Evolutionary conservation across 495 filamentous ascomycete genomes (phyloP).

Genomic region (Evernia prunastri): DNA sequence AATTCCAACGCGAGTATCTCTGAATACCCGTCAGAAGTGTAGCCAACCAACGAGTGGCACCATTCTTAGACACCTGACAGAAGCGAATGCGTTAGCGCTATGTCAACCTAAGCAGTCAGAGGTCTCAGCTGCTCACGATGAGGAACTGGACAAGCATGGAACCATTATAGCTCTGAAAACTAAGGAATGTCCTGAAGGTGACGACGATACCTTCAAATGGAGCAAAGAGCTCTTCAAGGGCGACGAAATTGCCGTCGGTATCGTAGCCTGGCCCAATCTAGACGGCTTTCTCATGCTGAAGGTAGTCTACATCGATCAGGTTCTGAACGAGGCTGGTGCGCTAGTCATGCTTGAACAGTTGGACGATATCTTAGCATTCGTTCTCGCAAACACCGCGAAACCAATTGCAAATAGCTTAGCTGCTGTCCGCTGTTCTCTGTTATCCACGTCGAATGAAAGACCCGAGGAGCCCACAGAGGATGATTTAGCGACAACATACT

Average conservation of each 20-base stretch:
- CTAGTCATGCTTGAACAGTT: constrained; percentile 33
- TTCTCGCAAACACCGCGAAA: constrained; percentile 28
- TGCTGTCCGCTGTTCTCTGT: constrained; percentile 26
- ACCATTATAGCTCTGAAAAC: neutral
- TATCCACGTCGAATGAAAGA: constrained; percentile 35
- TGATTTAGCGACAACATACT: constrained; percentile 6
- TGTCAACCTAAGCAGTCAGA: neutral
- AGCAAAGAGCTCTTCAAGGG: constrained; percentile 24
- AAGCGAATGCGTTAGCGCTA: neutral
- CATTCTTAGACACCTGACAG: constrained; percentile 1
- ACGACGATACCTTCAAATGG: neutral
- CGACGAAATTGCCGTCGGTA: constrained; percentile 29
- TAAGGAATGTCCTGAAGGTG: neutral
- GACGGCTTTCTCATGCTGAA: constrained; percentile 27
- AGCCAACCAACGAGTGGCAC: neutral
- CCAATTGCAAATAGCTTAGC: constrained; percentile 23
- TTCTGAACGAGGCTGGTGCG: constrained; percentile 26
- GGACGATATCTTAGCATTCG: constrained; percentile 29
- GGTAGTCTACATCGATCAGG: constrained; percentile 26
- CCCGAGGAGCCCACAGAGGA: constrained; percentile 25
- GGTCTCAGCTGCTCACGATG: neutral
- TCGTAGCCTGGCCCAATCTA: constrained; percentile 27
- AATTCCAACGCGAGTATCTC: neutral
- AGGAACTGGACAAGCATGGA: neutral
- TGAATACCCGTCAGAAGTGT: neutral